These are phyloP conservation scores for Xanthoconium stramineum DNA, from an alignment of 768 basidiomycete genomes.

Conservation along the genomic window DNA sequence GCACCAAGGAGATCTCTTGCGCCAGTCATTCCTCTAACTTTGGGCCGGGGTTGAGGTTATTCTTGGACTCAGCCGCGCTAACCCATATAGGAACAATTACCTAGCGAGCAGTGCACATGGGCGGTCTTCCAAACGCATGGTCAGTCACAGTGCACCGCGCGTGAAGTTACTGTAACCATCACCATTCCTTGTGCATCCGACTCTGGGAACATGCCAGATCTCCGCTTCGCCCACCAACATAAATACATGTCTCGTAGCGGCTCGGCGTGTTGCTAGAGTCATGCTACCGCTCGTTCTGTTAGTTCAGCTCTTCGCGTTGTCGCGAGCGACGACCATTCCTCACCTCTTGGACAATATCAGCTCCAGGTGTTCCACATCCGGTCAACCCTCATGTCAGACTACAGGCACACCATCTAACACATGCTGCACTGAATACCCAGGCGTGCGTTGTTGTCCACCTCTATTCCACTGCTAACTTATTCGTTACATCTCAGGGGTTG, in stretches of 20 bases:
- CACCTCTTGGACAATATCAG: slow-evolving; percentile 35
- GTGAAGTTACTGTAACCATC: background rate
- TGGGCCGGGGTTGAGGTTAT: background rate
- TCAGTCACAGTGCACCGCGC: background rate
- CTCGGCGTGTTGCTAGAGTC: background rate
- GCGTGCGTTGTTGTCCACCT: slow-evolving; percentile 39
- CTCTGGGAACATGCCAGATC: background rate
- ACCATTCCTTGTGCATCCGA: background rate
- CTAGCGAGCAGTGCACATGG: background rate
- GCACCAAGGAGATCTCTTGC: background rate
- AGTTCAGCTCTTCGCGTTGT: slow-evolving; percentile 18
- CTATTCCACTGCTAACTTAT: background rate
- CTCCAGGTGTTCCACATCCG: slow-evolving; percentile 53
- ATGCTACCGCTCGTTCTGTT: slow-evolving; percentile 20
- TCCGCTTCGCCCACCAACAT: slow-evolving; percentile 1
- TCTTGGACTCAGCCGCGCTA: background rate
- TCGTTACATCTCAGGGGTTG: slow-evolving; percentile 44
- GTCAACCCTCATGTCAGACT: slow-evolving; percentile 53
- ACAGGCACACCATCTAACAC: slow-evolving; percentile 38
- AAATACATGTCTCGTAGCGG: slow-evolving; percentile 10
- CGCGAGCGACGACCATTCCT: slow-evolving; percentile 8
- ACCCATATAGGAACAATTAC: background rate
- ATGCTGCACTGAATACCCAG: slow-evolving; percentile 68
- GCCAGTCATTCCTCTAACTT: background rate
- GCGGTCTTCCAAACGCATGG: background rate